A percentile compares a stretch with the other conserved stretches of the same genome.
These are phyloP conservation scores for Pelargonium citronellum DNA, from an alignment of 441 rosid species.

Conservation along the genomic window DNA sequence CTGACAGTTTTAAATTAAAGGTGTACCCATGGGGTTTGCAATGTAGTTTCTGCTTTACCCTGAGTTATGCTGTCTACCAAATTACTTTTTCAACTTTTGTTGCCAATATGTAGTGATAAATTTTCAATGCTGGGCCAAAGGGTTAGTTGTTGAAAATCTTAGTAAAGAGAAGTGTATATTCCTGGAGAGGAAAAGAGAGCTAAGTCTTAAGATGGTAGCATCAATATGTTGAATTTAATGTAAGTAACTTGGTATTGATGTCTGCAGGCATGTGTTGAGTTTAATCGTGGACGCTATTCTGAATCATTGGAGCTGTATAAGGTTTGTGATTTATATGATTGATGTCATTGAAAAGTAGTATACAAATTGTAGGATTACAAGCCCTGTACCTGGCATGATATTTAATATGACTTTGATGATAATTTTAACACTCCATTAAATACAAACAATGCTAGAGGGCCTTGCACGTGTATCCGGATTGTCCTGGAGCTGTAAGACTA, in stretches of 20 bases:
- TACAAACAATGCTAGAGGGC: constrained; percentile 51
- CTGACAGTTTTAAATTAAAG: neutral
- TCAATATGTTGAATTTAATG: constrained; percentile 17
- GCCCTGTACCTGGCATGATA: constrained; percentile 1
- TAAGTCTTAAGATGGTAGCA: constrained; percentile 6
- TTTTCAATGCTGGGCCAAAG: neutral
- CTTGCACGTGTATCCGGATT: constrained; percentile 72
- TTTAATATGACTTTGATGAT: constrained; percentile 12
- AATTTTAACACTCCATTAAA: constrained; percentile 15
- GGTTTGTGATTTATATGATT: constrained; percentile 42
- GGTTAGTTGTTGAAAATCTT: neutral
- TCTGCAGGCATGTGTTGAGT: constrained; percentile 90
- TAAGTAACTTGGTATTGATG: constrained; percentile 16
- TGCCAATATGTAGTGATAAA: constrained; percentile 1
- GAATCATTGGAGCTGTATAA: constrained; percentile 83
- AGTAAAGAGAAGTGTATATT: neutral
- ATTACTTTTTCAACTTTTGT: constrained; percentile 9
- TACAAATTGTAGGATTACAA: constrained; percentile 5
- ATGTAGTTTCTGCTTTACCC: neutral
- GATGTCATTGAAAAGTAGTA: neutral
- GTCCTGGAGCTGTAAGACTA: constrained; percentile 95
- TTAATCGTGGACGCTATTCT: constrained; percentile 63
- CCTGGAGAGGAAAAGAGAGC: constrained; percentile 8
- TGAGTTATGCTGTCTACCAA: neutral
- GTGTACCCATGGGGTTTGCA: neutral